Conservation (phyloP, 306 rosid species). For the Trifolium repens region DNA sequence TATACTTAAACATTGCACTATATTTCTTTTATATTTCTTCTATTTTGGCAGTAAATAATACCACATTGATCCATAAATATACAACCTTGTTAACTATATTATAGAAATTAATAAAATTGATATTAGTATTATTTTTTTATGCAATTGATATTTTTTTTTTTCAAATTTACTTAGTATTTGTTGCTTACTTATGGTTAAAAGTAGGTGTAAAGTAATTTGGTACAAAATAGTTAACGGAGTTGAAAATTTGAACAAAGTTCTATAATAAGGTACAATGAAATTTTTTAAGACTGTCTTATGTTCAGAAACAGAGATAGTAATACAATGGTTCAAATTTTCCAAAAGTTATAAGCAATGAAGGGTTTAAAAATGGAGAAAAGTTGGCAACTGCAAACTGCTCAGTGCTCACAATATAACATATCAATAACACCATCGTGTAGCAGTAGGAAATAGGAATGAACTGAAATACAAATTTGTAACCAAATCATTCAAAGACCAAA, state of each 20-base stretch:
- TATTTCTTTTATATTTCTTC: background rate
- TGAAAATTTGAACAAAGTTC: background rate
- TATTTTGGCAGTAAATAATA: conserved; percentile 1
- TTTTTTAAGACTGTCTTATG: background rate
- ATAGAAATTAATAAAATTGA: background rate
- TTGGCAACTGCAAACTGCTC: conserved; percentile 17
- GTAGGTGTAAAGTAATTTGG: background rate
- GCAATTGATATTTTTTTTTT: background rate
- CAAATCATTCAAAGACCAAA: conserved; percentile 33
- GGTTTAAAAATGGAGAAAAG: background rate
- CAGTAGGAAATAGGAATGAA: conserved; percentile 28
- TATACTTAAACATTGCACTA: background rate
- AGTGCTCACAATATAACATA: conserved; percentile 16
- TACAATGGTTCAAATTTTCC: background rate
- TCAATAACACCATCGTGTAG: conserved; percentile 26
- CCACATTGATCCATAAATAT: background rate
- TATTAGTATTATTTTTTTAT: background rate
- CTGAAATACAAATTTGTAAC: conserved; percentile 22
- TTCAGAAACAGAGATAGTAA: background rate
- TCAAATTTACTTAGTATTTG: background rate
- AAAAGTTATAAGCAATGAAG: background rate
- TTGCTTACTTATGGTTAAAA: background rate
- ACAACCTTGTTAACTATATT: background rate
- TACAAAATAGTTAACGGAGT: background rate
- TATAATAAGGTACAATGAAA: background rate